These are phyloP conservation scores for Nidularia pulvinata DNA, from an alignment of 768 basidiomycete genomes.

Conservation along the genomic window DNA sequence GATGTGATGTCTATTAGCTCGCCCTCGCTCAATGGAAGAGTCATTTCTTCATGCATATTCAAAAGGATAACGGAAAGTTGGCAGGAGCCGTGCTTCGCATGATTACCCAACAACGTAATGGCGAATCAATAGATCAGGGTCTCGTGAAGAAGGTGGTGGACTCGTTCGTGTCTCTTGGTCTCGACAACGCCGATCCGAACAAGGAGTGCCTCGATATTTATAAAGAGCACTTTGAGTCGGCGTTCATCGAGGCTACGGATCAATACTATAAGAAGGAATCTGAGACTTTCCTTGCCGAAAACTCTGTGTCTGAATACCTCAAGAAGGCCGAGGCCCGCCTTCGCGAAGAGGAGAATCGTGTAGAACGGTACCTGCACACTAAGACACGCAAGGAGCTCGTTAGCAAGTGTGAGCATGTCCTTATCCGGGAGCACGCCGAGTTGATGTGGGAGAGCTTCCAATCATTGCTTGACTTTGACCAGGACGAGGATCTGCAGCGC, in stretches of 20 bases:
- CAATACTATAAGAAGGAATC: slow-evolving; percentile 95
- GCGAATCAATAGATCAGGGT: slow-evolving; percentile 93
- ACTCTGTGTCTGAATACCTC: slow-evolving; percentile 94
- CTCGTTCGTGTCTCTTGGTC: slow-evolving; percentile 94
- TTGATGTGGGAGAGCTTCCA: slow-evolving; percentile 98
- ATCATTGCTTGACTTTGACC: slow-evolving; percentile 87
- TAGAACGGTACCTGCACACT: slow-evolving; percentile 92
- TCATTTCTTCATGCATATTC: slow-evolving; percentile 87
- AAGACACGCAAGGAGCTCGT: slow-evolving; percentile 87
- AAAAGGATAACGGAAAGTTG: slow-evolving; percentile 79
- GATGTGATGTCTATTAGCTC: slow-evolving; percentile 46
- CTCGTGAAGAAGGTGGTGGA: slow-evolving; percentile 98
- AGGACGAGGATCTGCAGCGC: slow-evolving; percentile 94
- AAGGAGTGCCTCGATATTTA: slow-evolving; percentile 96
- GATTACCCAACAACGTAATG: slow-evolving; percentile 93
- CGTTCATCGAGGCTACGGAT: slow-evolving; percentile 90
- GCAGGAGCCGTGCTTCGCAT: slow-evolving; percentile 86
- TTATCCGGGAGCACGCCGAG: slow-evolving; percentile 89
- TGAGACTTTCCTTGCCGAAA: slow-evolving; percentile 88
- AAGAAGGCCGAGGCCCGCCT: slow-evolving; percentile 96
- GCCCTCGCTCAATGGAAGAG: slow-evolving; percentile 96
- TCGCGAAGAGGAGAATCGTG: slow-evolving; percentile 93
- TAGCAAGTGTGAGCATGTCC: slow-evolving; percentile 89
- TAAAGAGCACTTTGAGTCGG: slow-evolving; percentile 87
- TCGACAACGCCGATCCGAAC: slow-evolving; percentile 91